A percentile compares a stretch with the other conserved stretches of the same genome.
phyloP scores from a whole-genome alignment of 257 asterid species.

The Jaltomata sinuosa region DNA sequence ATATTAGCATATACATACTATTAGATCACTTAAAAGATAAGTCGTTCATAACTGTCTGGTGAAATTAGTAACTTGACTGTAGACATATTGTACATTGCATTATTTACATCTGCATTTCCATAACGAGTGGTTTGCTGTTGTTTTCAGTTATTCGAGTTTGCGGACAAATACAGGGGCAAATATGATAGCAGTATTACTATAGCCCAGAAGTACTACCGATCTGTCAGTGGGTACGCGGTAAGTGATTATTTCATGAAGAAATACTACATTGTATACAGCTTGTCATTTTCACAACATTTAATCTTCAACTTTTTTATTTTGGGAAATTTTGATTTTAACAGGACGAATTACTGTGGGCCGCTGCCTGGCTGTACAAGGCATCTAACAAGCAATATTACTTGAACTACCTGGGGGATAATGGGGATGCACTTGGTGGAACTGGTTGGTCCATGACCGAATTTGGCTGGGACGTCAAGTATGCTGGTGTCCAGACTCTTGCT shows the following conservation, averaged over 20 bases:
- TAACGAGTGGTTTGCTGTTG: neutral
- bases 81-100: neutral
- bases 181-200: slow-evolving; percentile 84
- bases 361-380: slow-evolving; percentile 97
- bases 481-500: slow-evolving; percentile 88
- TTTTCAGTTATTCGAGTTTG: slow-evolving; percentile 82
- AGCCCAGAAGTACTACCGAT: slow-evolving; percentile 90
- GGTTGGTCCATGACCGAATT: slow-evolving; percentile 97
- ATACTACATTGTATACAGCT: neutral
- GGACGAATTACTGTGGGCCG: slow-evolving; percentile 97
- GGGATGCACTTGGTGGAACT: slow-evolving; percentile 84
- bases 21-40: neutral
- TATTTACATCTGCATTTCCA: neutral
- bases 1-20: neutral
- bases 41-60: neutral
- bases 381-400: slow-evolving; percentile 57
- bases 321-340: slow-evolving; percentile 5
- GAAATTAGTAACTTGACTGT: neutral
- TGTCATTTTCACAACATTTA: neutral
- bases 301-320: neutral
- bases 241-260: slow-evolving; percentile 18
- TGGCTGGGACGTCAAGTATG: slow-evolving; percentile 96
- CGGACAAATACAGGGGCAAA: slow-evolving; percentile 95
- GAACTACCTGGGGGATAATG: slow-evolving; percentile 70
- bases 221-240: slow-evolving; percentile 96